These are phyloP conservation scores for Colletotrichum incanum DNA, from an alignment of 2,329 filamentous ascomycete species.

Conservation along the genomic window DNA sequence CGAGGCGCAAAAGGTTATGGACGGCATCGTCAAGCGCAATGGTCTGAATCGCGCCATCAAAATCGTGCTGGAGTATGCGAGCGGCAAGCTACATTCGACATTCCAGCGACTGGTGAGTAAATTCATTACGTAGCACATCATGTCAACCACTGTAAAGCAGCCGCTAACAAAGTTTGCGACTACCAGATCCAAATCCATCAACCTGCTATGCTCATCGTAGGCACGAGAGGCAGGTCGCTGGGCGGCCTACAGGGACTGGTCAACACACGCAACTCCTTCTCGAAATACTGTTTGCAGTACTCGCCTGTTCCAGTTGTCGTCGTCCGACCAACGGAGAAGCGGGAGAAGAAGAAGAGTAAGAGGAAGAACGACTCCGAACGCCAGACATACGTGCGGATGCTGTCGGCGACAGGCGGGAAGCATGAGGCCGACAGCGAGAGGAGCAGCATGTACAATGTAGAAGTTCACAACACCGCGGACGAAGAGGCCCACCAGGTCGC, in stretches of 20 bases:
- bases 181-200: conserved; percentile 90
- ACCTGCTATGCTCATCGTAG: conserved; percentile 91
- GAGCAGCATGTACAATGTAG: conserved; percentile 68
- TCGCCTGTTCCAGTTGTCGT: conserved; percentile 95
- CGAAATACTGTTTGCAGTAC: conserved; percentile 95
- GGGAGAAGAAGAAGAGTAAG: conserved; percentile 91
- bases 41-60: conserved; percentile 85
- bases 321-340: conserved; percentile 88
- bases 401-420: conserved; percentile 73
- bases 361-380: conserved; percentile 82
- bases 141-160: not conserved
- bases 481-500: conserved; percentile 77
- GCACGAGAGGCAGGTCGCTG: conserved; percentile 86
- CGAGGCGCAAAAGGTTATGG: conserved; percentile 82
- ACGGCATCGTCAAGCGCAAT: conserved; percentile 85
- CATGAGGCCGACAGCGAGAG: conserved; percentile 73
- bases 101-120: conserved; percentile 89
- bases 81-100: conserved; percentile 90
- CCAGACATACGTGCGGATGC: conserved; percentile 83
- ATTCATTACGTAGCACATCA: too few species aligned
- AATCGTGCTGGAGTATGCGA: conserved; percentile 87
- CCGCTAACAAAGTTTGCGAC: conserved; percentile 4
- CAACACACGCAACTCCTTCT: conserved; percentile 84
- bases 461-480: conserved; percentile 69
- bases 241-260: conserved; percentile 90